phyloP scores from a whole-genome alignment of 2,329 filamentous ascomycete species.

The Fusarium scirpi region DNA sequence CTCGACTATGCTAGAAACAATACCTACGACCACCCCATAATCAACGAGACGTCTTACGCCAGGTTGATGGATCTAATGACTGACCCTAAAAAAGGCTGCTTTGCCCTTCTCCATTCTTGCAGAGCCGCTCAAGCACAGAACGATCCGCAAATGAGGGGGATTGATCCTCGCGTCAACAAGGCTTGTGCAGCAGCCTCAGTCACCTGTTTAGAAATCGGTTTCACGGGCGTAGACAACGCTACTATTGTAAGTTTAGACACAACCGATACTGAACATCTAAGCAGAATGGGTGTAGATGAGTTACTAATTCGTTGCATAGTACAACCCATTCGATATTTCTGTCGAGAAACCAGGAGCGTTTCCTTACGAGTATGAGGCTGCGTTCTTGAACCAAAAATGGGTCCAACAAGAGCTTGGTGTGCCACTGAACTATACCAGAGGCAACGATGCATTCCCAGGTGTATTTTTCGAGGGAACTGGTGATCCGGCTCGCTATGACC shows the following conservation, averaged over 20 bases:
- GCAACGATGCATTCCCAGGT: not conserved
- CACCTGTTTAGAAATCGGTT: not conserved
- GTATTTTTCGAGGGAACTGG: not conserved
- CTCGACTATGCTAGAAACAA: not conserved
- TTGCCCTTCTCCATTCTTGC: not conserved
- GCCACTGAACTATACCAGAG: not conserved
- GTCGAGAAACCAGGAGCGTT: not conserved
- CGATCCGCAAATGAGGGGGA: not conserved
- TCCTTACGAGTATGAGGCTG: not conserved
- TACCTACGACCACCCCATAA: not conserved
- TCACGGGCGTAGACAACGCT: not conserved
- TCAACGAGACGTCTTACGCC: not conserved
- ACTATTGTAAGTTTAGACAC: not conserved
- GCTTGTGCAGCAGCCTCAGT: not conserved
- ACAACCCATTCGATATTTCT: not conserved
- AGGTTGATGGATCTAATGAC: not conserved
- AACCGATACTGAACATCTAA: too few species aligned
- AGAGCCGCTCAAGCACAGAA: not conserved
- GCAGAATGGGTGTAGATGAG: not conserved
- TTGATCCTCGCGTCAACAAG: not conserved
- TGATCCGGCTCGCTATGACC: not conserved
- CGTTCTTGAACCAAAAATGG: not conserved
- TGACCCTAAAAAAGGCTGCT: not conserved
- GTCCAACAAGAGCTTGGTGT: not conserved
- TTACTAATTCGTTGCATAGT: not conserved